Evolutionary conservation across 176 grass and related monocot species (phyloP).

Genomic region (Pontederia crassipes): DNA sequence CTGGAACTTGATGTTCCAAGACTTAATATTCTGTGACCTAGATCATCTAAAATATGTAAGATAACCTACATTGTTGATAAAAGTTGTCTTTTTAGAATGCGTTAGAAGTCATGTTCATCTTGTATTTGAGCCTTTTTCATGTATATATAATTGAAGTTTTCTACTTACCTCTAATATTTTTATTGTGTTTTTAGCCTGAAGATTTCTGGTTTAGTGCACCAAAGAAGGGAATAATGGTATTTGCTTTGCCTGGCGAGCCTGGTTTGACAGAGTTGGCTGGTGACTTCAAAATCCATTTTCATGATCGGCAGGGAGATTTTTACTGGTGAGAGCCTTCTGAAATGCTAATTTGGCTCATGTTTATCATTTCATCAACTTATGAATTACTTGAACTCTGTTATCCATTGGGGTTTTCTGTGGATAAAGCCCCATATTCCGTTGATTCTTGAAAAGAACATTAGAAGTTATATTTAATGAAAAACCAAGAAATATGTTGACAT

Average conservation of each 20-base stretch:
- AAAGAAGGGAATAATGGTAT: conserved; percentile 97
- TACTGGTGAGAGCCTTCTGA: conserved; percentile 58
- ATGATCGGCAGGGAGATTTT: conserved; percentile 92
- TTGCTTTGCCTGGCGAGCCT: conserved; percentile 90
- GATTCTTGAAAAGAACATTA: no score
- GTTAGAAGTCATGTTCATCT: background rate
- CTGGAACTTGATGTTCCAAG: background rate
- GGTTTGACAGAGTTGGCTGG: conserved; percentile 75
- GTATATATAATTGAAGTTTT: background rate
- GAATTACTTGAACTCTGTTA: background rate
- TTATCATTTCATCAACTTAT: background rate
- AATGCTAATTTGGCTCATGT: background rate
- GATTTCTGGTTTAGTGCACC: conserved; percentile 99
- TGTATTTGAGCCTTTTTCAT: background rate
- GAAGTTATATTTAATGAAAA: no score
- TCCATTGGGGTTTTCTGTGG: background rate
- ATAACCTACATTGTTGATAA: no score
- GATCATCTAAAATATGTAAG: no score
- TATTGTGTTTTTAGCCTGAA: conserved; percentile 79
- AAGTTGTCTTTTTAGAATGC: no score
- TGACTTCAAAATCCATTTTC: conserved; percentile 98
- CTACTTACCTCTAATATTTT: background rate
- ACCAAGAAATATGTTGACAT: no score
- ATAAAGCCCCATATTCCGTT: no score
- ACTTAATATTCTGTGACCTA: background rate